Percentiles rank a stretch among this genome's conserved stretches.
phyloP scores from a whole-genome alignment of 2,329 filamentous ascomycete genomes.

The Phoma sp. region DNA sequence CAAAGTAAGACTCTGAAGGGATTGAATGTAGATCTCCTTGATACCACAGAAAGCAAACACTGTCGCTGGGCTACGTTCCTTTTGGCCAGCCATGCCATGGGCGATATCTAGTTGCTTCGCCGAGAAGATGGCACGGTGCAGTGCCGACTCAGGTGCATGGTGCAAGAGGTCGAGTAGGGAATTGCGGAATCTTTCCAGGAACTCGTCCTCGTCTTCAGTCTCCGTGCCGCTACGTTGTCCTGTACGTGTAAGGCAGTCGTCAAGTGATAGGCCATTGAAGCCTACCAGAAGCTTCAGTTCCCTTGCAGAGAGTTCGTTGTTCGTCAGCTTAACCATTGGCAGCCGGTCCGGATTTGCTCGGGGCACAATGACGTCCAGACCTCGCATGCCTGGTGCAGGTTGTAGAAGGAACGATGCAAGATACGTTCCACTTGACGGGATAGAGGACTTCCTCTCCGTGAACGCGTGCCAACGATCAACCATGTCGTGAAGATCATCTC shows the following conservation, averaged over 20 bases:
- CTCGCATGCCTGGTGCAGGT: constrained; percentile 47
- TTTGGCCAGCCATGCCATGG: constrained; percentile 30
- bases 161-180: constrained; percentile 47
- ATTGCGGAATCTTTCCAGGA: constrained; percentile 38
- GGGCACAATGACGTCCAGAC: constrained; percentile 54
- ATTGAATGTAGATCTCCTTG: constrained; percentile 50
- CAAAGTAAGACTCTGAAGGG: constrained; percentile 34
- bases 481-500: constrained; percentile 64
- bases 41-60: constrained; percentile 55
- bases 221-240: constrained; percentile 29
- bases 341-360: constrained; percentile 50
- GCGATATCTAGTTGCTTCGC: constrained; percentile 47
- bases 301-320: constrained; percentile 34
- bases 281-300: constrained; percentile 31
- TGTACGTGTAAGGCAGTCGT: constrained; percentile 43
- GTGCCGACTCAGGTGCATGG: constrained; percentile 49
- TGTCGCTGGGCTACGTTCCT: constrained; percentile 41
- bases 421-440: constrained; percentile 57
- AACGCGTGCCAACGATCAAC: constrained; percentile 70
- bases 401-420: constrained; percentile 50
- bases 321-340: constrained; percentile 52
- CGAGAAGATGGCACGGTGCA: constrained; percentile 53
- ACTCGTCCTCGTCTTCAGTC: constrained; percentile 29
- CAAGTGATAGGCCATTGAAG: constrained; percentile 36
- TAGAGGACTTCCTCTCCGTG: constrained; percentile 38